Evolutionary conservation across 108 stramenopile genomes (phyloP).

Genomic region (Pseudonitzschia multiseries): DNA sequence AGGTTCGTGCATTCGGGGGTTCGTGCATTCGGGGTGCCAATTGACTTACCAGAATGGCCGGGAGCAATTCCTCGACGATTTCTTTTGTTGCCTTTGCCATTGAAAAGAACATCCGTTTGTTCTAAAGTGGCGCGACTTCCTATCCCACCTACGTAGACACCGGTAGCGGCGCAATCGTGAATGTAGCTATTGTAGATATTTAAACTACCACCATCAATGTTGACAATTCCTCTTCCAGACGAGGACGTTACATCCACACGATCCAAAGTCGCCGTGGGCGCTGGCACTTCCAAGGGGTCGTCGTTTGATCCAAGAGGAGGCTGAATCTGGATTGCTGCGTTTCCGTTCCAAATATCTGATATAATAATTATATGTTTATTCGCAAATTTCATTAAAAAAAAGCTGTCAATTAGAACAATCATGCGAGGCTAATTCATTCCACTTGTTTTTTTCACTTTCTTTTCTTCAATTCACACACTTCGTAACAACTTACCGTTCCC

Average conservation of each 20-base stretch:
- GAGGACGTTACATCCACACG: constrained; percentile 56
- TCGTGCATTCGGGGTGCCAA: neutral
- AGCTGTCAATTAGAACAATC: neutral
- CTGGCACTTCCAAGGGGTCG: constrained; percentile 32
- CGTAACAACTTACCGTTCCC: constrained; percentile 32
- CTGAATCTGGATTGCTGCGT: constrained; percentile 80
- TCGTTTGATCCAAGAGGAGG: constrained; percentile 44
- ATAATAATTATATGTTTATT: neutral
- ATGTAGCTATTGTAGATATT: constrained; percentile 51
- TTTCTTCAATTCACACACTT: neutral
- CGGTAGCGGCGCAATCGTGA: constrained; percentile 84
- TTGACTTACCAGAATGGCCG: constrained; percentile 59
- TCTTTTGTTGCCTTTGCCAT: constrained; percentile 66
- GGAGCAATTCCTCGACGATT: constrained; percentile 65
- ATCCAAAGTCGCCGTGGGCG: constrained; percentile 49
- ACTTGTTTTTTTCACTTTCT: neutral
- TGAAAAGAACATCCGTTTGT: constrained; percentile 60
- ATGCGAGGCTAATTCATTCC: neutral
- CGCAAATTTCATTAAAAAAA: neutral
- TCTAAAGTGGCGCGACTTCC: constrained; percentile 54
- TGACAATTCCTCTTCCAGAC: constrained; percentile 75
- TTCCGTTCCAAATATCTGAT: constrained; percentile 85
- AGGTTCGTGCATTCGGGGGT: neutral
- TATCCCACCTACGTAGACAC: constrained; percentile 73
- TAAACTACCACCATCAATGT: constrained; percentile 69